A percentile compares a stretch with the other conserved stretches of the same genome.
These are phyloP conservation scores for Xylariaceae sp. DNA, from an alignment of 2,329 filamentous ascomycete genomes.

Conservation along the genomic window DNA sequence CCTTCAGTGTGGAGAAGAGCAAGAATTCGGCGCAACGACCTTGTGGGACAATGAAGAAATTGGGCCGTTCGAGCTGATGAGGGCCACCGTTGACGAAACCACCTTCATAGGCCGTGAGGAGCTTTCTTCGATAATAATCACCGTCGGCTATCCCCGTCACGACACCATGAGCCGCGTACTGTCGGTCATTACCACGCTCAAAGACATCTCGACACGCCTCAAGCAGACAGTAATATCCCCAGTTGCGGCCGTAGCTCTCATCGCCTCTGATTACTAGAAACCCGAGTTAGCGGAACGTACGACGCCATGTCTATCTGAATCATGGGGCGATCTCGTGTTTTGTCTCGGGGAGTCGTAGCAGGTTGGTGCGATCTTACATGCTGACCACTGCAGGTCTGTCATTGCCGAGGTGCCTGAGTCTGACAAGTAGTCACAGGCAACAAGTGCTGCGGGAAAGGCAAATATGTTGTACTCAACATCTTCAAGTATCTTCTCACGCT, in stretches of 20 bases:
- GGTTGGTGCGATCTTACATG: slow-evolving; percentile 12
- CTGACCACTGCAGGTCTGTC: slow-evolving; percentile 28
- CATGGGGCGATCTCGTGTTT: neutral
- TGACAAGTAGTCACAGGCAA: slow-evolving; percentile 25
- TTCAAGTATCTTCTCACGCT: slow-evolving; percentile 13
- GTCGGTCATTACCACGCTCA: slow-evolving; percentile 19
- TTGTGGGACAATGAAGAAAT: slow-evolving; percentile 27
- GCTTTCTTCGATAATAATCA: slow-evolving; percentile 13
- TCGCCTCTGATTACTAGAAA: slow-evolving; percentile 24
- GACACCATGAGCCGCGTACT: slow-evolving; percentile 6
- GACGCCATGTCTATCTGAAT: neutral
- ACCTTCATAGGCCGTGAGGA: slow-evolving; percentile 11
- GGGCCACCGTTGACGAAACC: slow-evolving; percentile 24
- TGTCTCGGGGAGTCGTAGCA: neutral
- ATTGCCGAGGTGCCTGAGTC: slow-evolving; percentile 28
- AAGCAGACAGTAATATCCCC: slow-evolving; percentile 26
- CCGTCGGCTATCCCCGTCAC: slow-evolving; percentile 8
- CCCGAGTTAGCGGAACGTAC: neutral
- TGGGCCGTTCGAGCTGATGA: slow-evolving; percentile 18
- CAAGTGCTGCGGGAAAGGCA: slow-evolving; percentile 19
- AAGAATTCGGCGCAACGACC: slow-evolving; percentile 24
- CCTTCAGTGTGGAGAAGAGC: slow-evolving; percentile 21
- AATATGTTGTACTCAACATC: slow-evolving; percentile 20
- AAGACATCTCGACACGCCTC: slow-evolving; percentile 26
- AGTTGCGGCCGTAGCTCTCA: slow-evolving; percentile 28